These are phyloP conservation scores for Globisporangium emineosum DNA, from an alignment of 352 stramenopile genomes.

Conservation along the genomic window DNA sequence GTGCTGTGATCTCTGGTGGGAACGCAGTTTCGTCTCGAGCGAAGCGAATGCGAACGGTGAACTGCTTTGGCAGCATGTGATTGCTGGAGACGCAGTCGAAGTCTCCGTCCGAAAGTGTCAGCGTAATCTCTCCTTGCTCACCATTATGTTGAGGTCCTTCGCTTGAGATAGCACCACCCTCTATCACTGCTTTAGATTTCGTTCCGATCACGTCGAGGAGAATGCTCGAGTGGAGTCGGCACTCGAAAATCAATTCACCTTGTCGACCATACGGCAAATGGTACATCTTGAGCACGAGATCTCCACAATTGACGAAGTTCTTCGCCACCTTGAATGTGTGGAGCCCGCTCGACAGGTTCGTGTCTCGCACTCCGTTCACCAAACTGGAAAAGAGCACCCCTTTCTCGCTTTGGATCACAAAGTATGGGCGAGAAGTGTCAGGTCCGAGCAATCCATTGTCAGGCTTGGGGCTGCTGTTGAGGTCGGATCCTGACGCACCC, in stretches of 20 bases:
- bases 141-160: conserved; percentile 6
- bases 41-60: conserved; percentile 56
- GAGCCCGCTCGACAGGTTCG: conserved; percentile 44
- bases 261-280: conserved; percentile 83
- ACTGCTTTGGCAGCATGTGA: conserved; percentile 67
- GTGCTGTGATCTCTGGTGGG: conserved; percentile 27
- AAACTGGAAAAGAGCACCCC: conserved; percentile 86
- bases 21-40: conserved; percentile 51
- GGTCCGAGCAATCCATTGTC: conserved; percentile 11
- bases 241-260: conserved; percentile 80
- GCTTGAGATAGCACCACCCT: conserved; percentile 21
- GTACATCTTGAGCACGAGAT: conserved; percentile 85
- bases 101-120: conserved; percentile 66
- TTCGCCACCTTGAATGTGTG: conserved; percentile 69
- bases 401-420: conserved; percentile 85
- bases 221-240: conserved; percentile 65
- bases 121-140: conserved; percentile 39
- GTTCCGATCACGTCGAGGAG: conserved; percentile 54
- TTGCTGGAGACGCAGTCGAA: conserved; percentile 80
- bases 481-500: conserved; percentile 5
- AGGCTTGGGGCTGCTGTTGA: background rate
- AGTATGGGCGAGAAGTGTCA: conserved; percentile 67
- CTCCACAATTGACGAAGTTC: conserved; percentile 56
- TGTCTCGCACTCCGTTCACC: conserved; percentile 73
- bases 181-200: background rate